Conservation (phyloP, 129 eudicot genomes). For the Gnaphalium uliginosum region DNA sequence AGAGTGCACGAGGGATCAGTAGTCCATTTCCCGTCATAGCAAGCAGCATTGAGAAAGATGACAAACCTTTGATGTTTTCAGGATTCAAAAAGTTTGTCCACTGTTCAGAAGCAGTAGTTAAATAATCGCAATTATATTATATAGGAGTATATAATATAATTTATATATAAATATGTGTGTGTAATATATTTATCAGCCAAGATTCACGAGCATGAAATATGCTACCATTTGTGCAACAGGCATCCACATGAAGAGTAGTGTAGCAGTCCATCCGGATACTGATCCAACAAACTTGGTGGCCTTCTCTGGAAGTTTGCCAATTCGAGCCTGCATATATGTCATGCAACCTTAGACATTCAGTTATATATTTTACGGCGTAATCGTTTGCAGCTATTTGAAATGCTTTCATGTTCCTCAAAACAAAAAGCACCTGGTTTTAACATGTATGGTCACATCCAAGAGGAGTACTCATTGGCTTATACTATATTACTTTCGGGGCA, state of each 20-base stretch:
- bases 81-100: conserved; percentile 94
- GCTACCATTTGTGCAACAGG: conserved; percentile 93
- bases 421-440: neutral
- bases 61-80: conserved; percentile 88
- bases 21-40: conserved; percentile 97
- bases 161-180: neutral
- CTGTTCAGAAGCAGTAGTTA: conserved; percentile 43
- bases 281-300: conserved; percentile 62
- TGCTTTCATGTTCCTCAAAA: neutral
- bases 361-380: neutral
- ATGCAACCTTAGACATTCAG: conserved; percentile 15
- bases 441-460: neutral
- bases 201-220: neutral
- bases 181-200: neutral
- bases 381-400: neutral
- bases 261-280: conserved; percentile 97
- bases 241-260: conserved; percentile 99
- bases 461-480: neutral
- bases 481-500: neutral
- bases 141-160: too few relatives aligned
- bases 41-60: conserved; percentile 90
- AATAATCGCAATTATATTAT: neutral
- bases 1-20: conserved; percentile 93
- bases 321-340: conserved; percentile 61
- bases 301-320: conserved; percentile 76